Percentiles rank a stretch among this genome's conserved stretches.
Conservation (phyloP, 768 basidiomycete genomes). For the Boletellus emodensis region DNA sequence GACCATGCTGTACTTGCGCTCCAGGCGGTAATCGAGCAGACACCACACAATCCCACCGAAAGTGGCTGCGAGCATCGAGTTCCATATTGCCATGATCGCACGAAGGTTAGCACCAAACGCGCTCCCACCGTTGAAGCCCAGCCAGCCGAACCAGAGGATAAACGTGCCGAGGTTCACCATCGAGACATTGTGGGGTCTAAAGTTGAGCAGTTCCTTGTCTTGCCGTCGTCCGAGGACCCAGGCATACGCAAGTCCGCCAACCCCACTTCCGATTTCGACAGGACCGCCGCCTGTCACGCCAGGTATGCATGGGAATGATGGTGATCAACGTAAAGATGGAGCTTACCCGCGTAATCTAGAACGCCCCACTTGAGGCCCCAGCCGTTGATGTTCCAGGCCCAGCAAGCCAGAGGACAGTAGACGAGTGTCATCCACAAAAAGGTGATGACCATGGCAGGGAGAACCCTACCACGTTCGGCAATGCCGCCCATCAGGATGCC, state of each 20-base stretch:
- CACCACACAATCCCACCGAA: slow-evolving; percentile 84
- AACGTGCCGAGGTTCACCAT: slow-evolving; percentile 80
- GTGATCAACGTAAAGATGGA: slow-evolving; percentile 3
- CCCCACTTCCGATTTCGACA: slow-evolving; percentile 83
- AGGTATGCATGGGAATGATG: slow-evolving; percentile 1
- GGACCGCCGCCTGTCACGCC: slow-evolving; percentile 70
- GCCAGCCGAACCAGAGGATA: slow-evolving; percentile 84
- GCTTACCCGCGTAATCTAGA: slow-evolving; percentile 78
- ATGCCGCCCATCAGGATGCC: slow-evolving; percentile 74
- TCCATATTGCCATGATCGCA: slow-evolving; percentile 81
- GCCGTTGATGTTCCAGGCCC: slow-evolving; percentile 78
- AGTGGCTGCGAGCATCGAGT: slow-evolving; percentile 82
- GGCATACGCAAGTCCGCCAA: slow-evolving; percentile 80
- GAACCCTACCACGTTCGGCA: slow-evolving; percentile 81
- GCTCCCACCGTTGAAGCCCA: slow-evolving; percentile 89
- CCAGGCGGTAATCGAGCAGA: slow-evolving; percentile 71
- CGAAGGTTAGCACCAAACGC: slow-evolving; percentile 86
- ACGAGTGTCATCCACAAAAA: slow-evolving; percentile 87
- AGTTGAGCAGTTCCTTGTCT: slow-evolving; percentile 68
- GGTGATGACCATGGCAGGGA: slow-evolving; percentile 76
- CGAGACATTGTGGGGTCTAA: slow-evolving; percentile 85
- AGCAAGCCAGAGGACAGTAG: slow-evolving; percentile 83
- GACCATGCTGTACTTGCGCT: slow-evolving; percentile 84
- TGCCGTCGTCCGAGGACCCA: slow-evolving; percentile 82
- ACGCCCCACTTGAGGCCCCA: slow-evolving; percentile 87